A percentile compares a stretch with the other conserved stretches of the same genome.
Conservation (phyloP, 495 filamentous ascomycete genomes). For the Xylaria bambusicola region DNA sequence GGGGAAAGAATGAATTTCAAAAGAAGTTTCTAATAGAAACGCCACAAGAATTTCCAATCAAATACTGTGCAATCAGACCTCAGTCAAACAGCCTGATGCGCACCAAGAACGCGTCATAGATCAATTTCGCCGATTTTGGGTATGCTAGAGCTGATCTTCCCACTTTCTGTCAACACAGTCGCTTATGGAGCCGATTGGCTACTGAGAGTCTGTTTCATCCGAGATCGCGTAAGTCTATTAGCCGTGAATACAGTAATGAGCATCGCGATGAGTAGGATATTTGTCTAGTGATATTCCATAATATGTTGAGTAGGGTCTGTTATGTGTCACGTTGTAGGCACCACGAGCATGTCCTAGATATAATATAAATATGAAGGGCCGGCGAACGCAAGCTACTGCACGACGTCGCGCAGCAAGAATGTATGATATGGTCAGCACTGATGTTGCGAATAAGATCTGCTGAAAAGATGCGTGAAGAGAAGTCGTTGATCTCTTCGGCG, state of each 20-base stretch:
- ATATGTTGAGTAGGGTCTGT: not conserved
- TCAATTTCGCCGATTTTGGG: not conserved
- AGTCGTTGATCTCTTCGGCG: too few relatives aligned
- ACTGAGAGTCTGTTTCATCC: not conserved
- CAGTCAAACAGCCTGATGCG: not conserved
- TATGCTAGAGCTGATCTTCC: not conserved
- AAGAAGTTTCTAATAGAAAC: too few relatives aligned
- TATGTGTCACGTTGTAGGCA: not conserved
- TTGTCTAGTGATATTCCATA: not conserved
- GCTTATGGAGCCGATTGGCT: slow-evolving; percentile 5
- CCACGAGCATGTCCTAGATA: not conserved
- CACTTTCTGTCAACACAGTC: not conserved
- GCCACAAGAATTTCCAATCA: too few relatives aligned
- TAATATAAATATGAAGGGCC: not conserved
- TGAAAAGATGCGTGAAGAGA: too few relatives aligned
- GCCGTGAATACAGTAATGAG: not conserved
- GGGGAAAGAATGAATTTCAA: too few relatives aligned
- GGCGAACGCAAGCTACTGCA: not conserved
- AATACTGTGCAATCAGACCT: not conserved
- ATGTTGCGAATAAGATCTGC: too few relatives aligned
- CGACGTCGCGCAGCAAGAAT: too few relatives aligned
- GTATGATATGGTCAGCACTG: too few relatives aligned
- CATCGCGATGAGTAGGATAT: not conserved
- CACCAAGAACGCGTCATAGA: not conserved
- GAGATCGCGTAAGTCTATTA: not conserved